phyloP scores from a whole-genome alignment of 768 basidiomycete species.

The Kwoniella heveanensis region DNA sequence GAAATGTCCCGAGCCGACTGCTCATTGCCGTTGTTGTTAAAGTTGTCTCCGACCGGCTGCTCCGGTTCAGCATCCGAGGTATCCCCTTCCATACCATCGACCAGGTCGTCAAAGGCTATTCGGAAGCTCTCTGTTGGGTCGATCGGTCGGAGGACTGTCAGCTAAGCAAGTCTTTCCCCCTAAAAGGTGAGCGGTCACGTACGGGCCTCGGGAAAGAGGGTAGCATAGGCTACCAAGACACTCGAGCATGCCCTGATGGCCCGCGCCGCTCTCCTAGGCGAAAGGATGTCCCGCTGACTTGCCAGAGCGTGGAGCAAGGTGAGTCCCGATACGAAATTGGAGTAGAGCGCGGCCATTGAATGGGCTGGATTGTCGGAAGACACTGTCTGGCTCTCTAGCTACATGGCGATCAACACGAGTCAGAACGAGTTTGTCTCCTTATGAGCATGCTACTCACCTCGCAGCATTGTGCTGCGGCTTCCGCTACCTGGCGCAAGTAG shows the following conservation, averaged over 20 bases:
- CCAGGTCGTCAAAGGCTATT: not conserved
- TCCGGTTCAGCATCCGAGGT: not conserved
- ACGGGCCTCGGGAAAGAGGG: not conserved
- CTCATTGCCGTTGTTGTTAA: not conserved
- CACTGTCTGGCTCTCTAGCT: not conserved
- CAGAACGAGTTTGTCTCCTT: not conserved
- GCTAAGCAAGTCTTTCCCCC: not conserved
- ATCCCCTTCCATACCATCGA: not conserved
- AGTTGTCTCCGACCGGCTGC: not conserved
- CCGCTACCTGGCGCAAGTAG: not conserved
- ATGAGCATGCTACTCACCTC: not conserved
- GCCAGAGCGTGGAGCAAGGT: conserved; percentile 1
- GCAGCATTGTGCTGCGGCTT: not conserved
- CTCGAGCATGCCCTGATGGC: conserved; percentile 2
- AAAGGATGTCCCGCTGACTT: conserved; percentile 1
- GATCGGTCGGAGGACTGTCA: too few relatives aligned
- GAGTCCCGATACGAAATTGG: not conserved
- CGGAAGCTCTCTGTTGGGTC: not conserved
- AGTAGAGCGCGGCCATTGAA: not conserved
- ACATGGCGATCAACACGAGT: too few relatives aligned
- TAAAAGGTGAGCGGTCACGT: not conserved
- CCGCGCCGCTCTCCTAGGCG: not conserved
- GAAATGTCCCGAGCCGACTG: not conserved
- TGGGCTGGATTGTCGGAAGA: not conserved
- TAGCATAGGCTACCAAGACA: not conserved